These are phyloP conservation scores for Cystobasidiaceae sp. DNA, from an alignment of 1,284 basidiomycete species.

Conservation along the genomic window DNA sequence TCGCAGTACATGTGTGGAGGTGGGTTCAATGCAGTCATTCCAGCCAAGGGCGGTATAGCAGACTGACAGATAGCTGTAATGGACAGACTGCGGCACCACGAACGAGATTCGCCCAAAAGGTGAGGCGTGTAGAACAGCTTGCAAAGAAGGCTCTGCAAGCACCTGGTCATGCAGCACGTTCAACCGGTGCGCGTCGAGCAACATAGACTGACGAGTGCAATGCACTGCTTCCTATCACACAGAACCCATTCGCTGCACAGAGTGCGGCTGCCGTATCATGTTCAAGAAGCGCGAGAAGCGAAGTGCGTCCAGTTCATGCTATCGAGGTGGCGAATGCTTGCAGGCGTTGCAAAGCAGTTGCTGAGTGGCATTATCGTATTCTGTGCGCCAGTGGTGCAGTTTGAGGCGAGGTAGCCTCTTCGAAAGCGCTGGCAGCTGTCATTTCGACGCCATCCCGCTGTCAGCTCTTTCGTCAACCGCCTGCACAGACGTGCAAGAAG, in stretches of 20 bases:
- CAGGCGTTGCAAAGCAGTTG: background rate
- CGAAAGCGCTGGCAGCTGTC: background rate
- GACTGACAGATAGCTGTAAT: background rate
- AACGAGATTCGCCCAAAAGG: constrained; percentile 27
- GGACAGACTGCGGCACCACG: constrained; percentile 27
- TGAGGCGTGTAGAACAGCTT: constrained; percentile 1
- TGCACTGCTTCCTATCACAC: no score
- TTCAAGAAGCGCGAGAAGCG: constrained; percentile 95
- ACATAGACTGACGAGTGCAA: no score
- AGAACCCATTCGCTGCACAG: constrained; percentile 91
- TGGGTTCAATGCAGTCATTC: background rate
- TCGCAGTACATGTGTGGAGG: constrained; percentile 19
- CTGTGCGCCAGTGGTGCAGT: constrained; percentile 31
- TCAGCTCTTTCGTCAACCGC: no score
- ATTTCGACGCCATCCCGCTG: no score
- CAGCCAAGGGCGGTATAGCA: background rate
- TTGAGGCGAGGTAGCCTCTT: constrained; percentile 18
- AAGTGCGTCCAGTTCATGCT: constrained; percentile 59
- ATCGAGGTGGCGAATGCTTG: no score
- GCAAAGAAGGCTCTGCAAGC: background rate
- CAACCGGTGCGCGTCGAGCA: no score
- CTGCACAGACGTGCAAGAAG: no score
- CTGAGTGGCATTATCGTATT: background rate
- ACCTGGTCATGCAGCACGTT: no score
- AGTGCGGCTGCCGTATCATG: constrained; percentile 98